A percentile compares a stretch with the other conserved stretches of the same genome.
Conservation (phyloP, 2,329 filamentous ascomycete species). For the Cercospora citrullina region DNA sequence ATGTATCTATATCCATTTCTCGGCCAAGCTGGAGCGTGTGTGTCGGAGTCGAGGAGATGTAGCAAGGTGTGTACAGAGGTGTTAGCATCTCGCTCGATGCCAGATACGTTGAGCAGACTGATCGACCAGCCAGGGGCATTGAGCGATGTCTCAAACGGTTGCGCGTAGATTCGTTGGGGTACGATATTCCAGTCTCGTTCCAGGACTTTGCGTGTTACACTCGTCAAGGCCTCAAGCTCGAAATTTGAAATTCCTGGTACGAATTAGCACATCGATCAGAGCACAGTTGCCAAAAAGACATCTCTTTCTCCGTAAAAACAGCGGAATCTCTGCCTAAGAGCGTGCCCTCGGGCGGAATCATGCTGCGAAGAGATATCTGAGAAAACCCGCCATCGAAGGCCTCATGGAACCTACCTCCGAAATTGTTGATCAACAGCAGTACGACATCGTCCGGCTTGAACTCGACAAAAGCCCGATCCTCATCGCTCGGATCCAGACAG, state of each 20-base stretch:
- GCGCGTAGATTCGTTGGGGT: constrained; percentile 51
- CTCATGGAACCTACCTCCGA: constrained; percentile 41
- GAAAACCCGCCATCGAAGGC: background rate
- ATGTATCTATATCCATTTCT: constrained; percentile 47
- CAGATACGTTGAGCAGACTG: constrained; percentile 54
- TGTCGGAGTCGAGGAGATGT: constrained; percentile 52
- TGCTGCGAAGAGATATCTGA: background rate
- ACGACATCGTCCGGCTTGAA: constrained; percentile 50
- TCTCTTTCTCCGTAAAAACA: background rate
- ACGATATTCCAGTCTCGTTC: constrained; percentile 51
- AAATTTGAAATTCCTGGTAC: constrained; percentile 43
- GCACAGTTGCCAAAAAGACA: background rate
- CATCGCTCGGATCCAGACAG: constrained; percentile 50
- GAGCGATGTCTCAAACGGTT: constrained; percentile 54
- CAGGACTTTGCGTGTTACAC: constrained; percentile 44
- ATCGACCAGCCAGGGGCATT: constrained; percentile 60
- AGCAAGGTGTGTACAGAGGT: constrained; percentile 47
- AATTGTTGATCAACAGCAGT: constrained; percentile 52
- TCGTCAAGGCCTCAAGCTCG: constrained; percentile 51
- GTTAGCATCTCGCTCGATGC: constrained; percentile 46
- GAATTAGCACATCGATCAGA: background rate
- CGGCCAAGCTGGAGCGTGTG: constrained; percentile 55
- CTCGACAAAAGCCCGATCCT: constrained; percentile 52
- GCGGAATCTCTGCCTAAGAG: background rate
- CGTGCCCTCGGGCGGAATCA: background rate